Base-by-base conservation (phyloP, 2,329 filamentous ascomycete species). In the Aspergillus ustus region DNA sequence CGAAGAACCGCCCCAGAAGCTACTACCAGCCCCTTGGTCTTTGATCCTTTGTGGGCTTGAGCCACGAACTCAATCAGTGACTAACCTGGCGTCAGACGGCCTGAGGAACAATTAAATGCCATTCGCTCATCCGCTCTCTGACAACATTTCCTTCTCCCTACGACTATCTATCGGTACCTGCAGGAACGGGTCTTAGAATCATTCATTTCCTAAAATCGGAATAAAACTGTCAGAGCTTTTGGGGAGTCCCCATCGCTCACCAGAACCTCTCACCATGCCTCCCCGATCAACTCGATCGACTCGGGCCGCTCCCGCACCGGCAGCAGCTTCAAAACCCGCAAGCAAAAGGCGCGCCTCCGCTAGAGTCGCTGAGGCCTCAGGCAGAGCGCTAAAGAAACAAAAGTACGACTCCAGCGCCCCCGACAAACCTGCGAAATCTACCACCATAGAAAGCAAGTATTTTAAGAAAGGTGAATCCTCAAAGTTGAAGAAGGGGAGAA, bases 361-460 rank as follows among this genome's bases (percentile, higher is more conserved):
- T 52, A 71, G 70, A 52, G 62, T 73, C 52, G 73, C 71, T 66
- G 64, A 67, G 58, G 64, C 65, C 56, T 66, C 60, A 60, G 67
- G 69, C 54, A 57, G 65, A 37, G 71, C 70, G 59, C 61, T 69
- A 52, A 78, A 77, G 64, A 73, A 71, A 64, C 70, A 72, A 65
- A 76, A 72, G 64, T 69, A 68, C 51, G 70, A 70, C 53, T 46
- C 57, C 52, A 59, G 63, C 51, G 56, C 60, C 37, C 59, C 60
- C 57, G 34, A 64, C 19, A 68, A 66, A 43, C 54, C 63, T 11
- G 64, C 66, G 17, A 77, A 70, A 62, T 69, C 75, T 13, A 83
- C 81, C 11, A 70, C 80, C 6, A 82, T 77, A 62, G 83, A 80
- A 69, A 84, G 82, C 73, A 82, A 80, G 67, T 84, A 84, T 67